phyloP scores from a whole-genome alignment of 768 basidiomycete species.

The Podaxis sp. region DNA sequence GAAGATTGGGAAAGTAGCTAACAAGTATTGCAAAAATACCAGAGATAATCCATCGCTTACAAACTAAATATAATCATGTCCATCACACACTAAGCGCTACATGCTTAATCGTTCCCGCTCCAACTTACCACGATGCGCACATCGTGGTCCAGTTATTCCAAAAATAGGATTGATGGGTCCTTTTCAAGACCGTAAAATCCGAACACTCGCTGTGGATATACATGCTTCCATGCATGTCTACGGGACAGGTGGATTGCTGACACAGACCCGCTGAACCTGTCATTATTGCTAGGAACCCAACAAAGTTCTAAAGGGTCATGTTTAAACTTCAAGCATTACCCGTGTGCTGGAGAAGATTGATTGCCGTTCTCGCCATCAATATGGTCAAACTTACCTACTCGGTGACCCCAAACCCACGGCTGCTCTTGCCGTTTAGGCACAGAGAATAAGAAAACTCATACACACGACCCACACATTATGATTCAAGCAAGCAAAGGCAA shows the following conservation, averaged over 20 bases:
- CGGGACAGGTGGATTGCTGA: background rate
- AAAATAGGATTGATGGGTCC: background rate
- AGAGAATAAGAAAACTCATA: background rate
- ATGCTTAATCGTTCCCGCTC: background rate
- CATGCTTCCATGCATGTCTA: background rate
- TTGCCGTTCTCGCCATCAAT: background rate
- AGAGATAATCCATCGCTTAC: background rate
- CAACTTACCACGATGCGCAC: too few relatives aligned
- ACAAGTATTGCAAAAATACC: background rate
- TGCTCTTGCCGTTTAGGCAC: background rate
- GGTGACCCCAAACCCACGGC: too few relatives aligned
- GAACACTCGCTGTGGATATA: background rate
- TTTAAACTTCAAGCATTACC: background rate
- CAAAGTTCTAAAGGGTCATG: background rate
- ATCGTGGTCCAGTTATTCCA: background rate
- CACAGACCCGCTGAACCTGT: background rate
- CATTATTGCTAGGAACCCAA: background rate
- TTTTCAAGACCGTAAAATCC: background rate
- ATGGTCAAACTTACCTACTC: too few relatives aligned
- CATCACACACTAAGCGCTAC: background rate
- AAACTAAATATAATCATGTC: background rate
- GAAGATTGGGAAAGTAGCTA: background rate
- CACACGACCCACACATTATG: background rate
- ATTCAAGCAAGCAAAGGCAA: slow-evolving; percentile 6
- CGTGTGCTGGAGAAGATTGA: background rate